Percentiles rank a stretch among this genome's conserved stretches.
Conservation (phyloP, 139 green algal genomes). For the Picochlorum sp. region DNA sequence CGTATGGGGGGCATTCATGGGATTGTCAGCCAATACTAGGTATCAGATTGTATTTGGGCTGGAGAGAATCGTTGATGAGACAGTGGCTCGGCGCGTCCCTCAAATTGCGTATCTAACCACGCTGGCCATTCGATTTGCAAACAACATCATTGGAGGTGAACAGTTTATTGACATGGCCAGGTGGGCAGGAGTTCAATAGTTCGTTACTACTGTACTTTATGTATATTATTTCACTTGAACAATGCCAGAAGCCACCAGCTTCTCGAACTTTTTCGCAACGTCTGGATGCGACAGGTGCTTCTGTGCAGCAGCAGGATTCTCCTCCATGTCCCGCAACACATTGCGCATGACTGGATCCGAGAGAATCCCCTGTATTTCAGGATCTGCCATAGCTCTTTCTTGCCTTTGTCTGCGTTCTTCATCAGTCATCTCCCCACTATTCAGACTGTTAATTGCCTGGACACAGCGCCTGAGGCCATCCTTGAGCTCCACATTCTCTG, state of each 20-base stretch:
- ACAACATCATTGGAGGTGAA: slow-evolving; percentile 90
- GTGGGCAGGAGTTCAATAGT: slow-evolving; percentile 84
- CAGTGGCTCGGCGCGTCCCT: slow-evolving; percentile 43
- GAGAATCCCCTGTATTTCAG: slow-evolving; percentile 91
- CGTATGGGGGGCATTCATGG: slow-evolving; percentile 94
- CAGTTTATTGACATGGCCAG: slow-evolving; percentile 95
- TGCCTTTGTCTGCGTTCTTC: slow-evolving; percentile 91
- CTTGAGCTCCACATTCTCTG: slow-evolving; percentile 85
- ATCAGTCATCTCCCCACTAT: slow-evolving; percentile 55
- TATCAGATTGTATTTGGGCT: slow-evolving; percentile 89
- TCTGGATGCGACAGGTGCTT: slow-evolving; percentile 78
- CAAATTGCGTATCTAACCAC: slow-evolving; percentile 71
- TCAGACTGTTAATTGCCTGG: slow-evolving; percentile 55
- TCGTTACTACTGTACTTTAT: background rate
- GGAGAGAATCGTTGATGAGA: slow-evolving; percentile 77
- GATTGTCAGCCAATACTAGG: slow-evolving; percentile 79
- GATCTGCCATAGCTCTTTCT: slow-evolving; percentile 79
- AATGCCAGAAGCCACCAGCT: slow-evolving; percentile 91
- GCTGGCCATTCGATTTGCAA: slow-evolving; percentile 81
- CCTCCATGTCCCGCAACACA: slow-evolving; percentile 85
- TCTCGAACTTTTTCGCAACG: slow-evolving; percentile 89
- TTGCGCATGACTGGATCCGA: slow-evolving; percentile 90
- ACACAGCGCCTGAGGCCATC: slow-evolving; percentile 78
- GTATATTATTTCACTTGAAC: slow-evolving; percentile 48
- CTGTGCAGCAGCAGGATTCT: slow-evolving; percentile 72